Conservation (phyloP, 2,329 filamentous ascomycete species). For the Thelonectria discophora region DNA sequence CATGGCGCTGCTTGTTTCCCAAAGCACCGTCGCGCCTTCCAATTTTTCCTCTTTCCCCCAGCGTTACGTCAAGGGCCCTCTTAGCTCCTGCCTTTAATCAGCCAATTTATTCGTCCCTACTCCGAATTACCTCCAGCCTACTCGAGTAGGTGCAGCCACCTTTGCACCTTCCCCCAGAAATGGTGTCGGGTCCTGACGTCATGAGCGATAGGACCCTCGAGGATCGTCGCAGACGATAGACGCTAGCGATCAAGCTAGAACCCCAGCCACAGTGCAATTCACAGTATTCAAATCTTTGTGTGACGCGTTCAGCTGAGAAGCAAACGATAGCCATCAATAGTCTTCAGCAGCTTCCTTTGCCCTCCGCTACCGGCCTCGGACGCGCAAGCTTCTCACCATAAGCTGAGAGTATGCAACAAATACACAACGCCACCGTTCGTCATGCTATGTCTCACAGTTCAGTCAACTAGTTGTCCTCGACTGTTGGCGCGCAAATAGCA, state of each 20-base stretch:
- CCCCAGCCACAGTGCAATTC: conserved; percentile 24
- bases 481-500: too few species aligned
- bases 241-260: conserved; percentile 25
- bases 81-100: too few species aligned
- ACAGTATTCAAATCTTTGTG: conserved; percentile 15
- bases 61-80: conserved; percentile 7
- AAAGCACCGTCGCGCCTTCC: neutral
- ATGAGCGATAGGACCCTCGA: conserved; percentile 19
- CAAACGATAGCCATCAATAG: too few species aligned
- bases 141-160: neutral
- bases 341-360: too few species aligned
- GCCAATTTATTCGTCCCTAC: neutral
- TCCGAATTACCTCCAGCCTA: neutral
- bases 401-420: too few species aligned
- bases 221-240: conserved; percentile 38
- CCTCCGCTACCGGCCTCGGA: too few species aligned
- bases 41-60: neutral
- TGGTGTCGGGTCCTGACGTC: conserved; percentile 38
- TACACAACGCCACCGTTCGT: too few species aligned
- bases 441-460: too few species aligned
- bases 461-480: too few species aligned
- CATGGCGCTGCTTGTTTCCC: conserved; percentile 6
- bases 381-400: too few species aligned
- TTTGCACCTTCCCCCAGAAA: conserved; percentile 32
- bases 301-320: conserved; percentile 15